phyloP scores from a whole-genome alignment of 371 early-diverging fungal genomes.

The Dentiscutata heterogama region DNA sequence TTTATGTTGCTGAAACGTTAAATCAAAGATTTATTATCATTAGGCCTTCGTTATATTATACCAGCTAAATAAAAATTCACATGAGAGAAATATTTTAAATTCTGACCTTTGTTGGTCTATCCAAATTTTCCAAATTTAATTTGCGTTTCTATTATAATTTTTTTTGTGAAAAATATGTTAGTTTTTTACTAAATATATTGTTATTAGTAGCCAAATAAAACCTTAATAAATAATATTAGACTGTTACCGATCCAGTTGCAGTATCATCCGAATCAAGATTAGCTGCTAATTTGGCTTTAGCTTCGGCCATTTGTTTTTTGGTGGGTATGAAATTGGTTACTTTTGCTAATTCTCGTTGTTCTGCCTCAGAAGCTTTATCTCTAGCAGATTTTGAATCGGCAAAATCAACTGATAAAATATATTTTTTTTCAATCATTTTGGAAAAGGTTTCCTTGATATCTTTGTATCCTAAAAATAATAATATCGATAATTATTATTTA shows the following conservation, averaged over 20 bases:
- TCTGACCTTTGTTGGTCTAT: constrained; percentile 10
- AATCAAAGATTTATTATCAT: not conserved
- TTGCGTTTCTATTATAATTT: constrained; percentile 31
- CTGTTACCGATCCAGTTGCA: constrained; percentile 16
- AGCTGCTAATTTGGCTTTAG: constrained; percentile 24
- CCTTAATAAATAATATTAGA: not conserved
- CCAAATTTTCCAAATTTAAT: constrained; percentile 8
- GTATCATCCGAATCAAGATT: not conserved
- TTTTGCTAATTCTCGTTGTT: constrained; percentile 23
- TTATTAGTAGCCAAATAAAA: not conserved
- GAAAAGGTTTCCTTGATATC: not conserved
- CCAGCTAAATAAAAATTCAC: not conserved
- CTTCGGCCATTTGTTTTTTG: constrained; percentile 40
- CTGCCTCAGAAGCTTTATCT: constrained; percentile 27
- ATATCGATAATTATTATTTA: not conserved
- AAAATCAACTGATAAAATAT: not conserved
- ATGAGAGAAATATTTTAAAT: not conserved
- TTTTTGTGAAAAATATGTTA: not conserved
- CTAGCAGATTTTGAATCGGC: constrained; percentile 26
- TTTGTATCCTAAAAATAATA: not conserved
- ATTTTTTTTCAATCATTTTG: constrained; percentile 6
- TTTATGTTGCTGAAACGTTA: constrained; percentile 18
- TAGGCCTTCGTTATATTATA: not conserved
- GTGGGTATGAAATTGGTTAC: constrained; percentile 19
- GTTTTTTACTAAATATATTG: not conserved